A percentile compares a stretch with the other conserved stretches of the same genome.
phyloP scores from a whole-genome alignment of 306 rosid species.

The Senna tora region DNA sequence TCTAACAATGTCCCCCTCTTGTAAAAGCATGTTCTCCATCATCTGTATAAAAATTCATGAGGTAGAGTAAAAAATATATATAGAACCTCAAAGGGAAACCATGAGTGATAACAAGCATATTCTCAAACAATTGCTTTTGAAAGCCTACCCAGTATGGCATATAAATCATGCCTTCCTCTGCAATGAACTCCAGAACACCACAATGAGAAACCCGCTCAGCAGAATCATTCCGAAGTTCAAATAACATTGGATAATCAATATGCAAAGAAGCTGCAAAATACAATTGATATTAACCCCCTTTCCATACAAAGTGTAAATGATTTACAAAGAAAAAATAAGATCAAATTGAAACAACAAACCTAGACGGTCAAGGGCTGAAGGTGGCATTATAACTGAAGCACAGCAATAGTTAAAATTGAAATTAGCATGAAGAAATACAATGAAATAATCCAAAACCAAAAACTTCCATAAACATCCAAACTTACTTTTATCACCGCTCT shows the following conservation, averaged over 20 bases:
- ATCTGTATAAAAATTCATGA: constrained; percentile 53
- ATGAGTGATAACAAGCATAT: constrained; percentile 32
- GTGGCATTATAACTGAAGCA: constrained; percentile 97
- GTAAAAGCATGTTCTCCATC: constrained; percentile 99
- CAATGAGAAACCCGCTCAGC: constrained; percentile 88
- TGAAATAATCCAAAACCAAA: constrained; percentile 24
- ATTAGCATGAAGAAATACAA: constrained; percentile 33
- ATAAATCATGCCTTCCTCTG: constrained; percentile 99
- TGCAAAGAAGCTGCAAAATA: constrained; percentile 83
- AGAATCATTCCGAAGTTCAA: constrained; percentile 80
- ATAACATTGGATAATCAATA: constrained; percentile 98
- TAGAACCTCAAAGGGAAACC: constrained; percentile 25
- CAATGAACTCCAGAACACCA: constrained; percentile 97
- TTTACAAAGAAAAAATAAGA: not conserved
- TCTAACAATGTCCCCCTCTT: constrained; percentile 86
- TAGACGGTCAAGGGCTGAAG: constrained; percentile 97
- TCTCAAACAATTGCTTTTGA: constrained; percentile 26
- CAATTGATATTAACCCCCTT: constrained; percentile 35
- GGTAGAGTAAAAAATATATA: constrained; percentile 21
- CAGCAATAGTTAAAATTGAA: constrained; percentile 14
- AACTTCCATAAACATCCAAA: constrained; percentile 29
- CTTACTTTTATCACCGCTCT: constrained; percentile 98
- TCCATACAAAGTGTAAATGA: not conserved
- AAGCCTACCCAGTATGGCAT: constrained; percentile 98
- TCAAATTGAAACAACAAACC: constrained; percentile 64